These are phyloP conservation scores for Limnanthes douglasii DNA, from an alignment of 345 rosid genomes.

Conservation along the genomic window DNA sequence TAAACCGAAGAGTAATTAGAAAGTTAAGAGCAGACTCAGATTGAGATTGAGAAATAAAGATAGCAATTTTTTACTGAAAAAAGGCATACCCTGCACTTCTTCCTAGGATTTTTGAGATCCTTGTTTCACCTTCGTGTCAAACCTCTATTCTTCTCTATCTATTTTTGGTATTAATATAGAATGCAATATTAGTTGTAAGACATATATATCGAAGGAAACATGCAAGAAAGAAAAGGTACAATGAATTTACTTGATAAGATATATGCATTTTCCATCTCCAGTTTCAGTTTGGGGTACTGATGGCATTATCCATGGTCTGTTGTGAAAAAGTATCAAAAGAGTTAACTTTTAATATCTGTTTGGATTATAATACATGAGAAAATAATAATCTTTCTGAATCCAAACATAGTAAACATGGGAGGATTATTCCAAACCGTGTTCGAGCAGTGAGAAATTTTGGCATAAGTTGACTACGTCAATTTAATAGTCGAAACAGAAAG, in stretches of 20 bases:
- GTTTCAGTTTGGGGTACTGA: conserved; percentile 48
- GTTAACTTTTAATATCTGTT: too few relatives aligned
- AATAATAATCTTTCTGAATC: too few relatives aligned
- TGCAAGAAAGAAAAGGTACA: conserved; percentile 1
- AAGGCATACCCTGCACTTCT: conserved; percentile 51
- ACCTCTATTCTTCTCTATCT: conserved; percentile 64
- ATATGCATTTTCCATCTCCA: conserved; percentile 57
- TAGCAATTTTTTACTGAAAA: too few relatives aligned
- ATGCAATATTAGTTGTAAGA: conserved; percentile 1
- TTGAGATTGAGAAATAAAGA: too few relatives aligned
- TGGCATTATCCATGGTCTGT: conserved; percentile 11
- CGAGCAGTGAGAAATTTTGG: not conserved
- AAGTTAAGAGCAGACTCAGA: too few relatives aligned
- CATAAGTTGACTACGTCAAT: not conserved
- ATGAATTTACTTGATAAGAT: conserved; percentile 26
- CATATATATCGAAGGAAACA: conserved; percentile 8
- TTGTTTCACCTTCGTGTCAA: conserved; percentile 53
- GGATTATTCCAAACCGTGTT: too few relatives aligned
- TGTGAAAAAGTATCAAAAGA: not conserved
- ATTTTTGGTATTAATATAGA: conserved; percentile 1
- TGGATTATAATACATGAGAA: too few relatives aligned
- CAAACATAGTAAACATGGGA: too few relatives aligned
- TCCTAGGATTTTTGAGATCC: conserved; percentile 60
- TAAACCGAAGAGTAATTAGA: too few relatives aligned
- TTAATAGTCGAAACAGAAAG: too few relatives aligned